phyloP scores from a whole-genome alignment of 768 basidiomycete species.

The Nidularia sp. region DNA sequence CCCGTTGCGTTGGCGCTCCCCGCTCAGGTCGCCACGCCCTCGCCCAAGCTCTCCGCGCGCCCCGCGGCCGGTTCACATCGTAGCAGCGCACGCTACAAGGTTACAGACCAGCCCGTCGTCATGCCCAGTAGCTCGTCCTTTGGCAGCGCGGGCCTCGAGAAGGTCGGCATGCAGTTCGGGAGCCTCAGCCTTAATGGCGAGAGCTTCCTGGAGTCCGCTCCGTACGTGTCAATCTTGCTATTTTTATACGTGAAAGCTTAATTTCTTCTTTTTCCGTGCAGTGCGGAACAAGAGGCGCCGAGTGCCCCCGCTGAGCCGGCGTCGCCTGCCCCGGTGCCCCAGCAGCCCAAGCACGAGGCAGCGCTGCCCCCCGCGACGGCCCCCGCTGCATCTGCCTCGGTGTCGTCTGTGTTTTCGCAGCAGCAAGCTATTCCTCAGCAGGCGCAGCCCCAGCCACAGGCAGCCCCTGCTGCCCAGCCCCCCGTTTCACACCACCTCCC shows the following conservation, averaged over 20 bases:
- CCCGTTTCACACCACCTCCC: conserved; percentile 25
- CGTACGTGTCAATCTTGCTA: conserved; percentile 34
- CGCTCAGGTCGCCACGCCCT: conserved; percentile 38
- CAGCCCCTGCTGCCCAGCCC: conserved; percentile 16
- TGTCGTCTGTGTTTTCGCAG: conserved; percentile 45
- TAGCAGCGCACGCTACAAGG: conserved; percentile 62
- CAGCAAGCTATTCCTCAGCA: conserved; percentile 34
- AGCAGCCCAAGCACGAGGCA: conserved; percentile 24
- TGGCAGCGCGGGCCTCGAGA: conserved; percentile 54
- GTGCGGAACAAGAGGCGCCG: conserved; percentile 30
- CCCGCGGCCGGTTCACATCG: conserved; percentile 49
- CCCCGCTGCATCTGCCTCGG: conserved; percentile 30
- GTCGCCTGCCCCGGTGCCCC: conserved; percentile 19
- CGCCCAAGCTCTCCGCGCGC: conserved; percentile 50
- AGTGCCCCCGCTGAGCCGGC: conserved; percentile 30
- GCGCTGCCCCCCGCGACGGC: conserved; percentile 33
- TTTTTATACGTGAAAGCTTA: background rate
- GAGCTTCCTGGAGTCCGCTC: conserved; percentile 43
- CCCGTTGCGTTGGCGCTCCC: conserved; percentile 23
- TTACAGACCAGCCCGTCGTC: conserved; percentile 74
- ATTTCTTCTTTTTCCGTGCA: conserved; percentile 1
- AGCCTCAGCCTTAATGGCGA: conserved; percentile 77
- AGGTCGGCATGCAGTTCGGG: conserved; percentile 88
- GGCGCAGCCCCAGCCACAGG: conserved; percentile 22
- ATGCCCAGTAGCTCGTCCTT: conserved; percentile 60